Evolutionary conservation across 2,329 filamentous ascomycete species (phyloP).

Genomic region (Stachybotrys chartarum): DNA sequence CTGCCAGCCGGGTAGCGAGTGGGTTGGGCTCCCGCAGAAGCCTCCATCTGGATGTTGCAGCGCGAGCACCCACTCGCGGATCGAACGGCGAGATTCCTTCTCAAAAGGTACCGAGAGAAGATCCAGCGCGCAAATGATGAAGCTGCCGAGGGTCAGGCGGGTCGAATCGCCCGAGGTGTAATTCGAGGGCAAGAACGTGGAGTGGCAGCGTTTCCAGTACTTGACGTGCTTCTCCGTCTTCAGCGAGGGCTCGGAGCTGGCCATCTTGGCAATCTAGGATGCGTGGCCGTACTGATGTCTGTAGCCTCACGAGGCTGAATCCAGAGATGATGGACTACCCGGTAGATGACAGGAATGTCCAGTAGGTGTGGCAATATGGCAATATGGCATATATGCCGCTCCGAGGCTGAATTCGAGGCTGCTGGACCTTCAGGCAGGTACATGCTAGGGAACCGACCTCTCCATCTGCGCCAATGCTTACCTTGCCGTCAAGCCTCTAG

Average conservation of each 20-base stretch:
- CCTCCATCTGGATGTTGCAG: constrained; percentile 83
- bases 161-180: constrained; percentile 89
- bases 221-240: constrained; percentile 67
- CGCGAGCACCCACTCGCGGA: constrained; percentile 72
- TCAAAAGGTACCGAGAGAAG: constrained; percentile 61
- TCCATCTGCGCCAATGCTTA: neutral
- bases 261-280: too few relatives aligned
- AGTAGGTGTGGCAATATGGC: too few relatives aligned
- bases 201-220: constrained; percentile 89
- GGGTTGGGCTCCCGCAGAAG: constrained; percentile 76
- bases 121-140: constrained; percentile 80
- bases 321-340: too few relatives aligned
- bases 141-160: constrained; percentile 83
- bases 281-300: too few relatives aligned
- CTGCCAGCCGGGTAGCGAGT: constrained; percentile 36
- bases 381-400: too few relatives aligned
- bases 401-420: too few relatives aligned
- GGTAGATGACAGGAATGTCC: too few relatives aligned
- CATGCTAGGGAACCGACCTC: too few relatives aligned
- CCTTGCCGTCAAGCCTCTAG: neutral
- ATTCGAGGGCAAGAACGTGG: constrained; percentile 68
- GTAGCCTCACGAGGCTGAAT: too few relatives aligned
- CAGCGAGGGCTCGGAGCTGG: constrained; percentile 23
- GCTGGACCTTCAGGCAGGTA: too few relatives aligned
- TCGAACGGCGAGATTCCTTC: constrained; percentile 31